Percentiles rank a stretch among this genome's conserved stretches.
phyloP scores from a whole-genome alignment of 2,329 filamentous ascomycete genomes.

The Coniochaeta sp. region DNA sequence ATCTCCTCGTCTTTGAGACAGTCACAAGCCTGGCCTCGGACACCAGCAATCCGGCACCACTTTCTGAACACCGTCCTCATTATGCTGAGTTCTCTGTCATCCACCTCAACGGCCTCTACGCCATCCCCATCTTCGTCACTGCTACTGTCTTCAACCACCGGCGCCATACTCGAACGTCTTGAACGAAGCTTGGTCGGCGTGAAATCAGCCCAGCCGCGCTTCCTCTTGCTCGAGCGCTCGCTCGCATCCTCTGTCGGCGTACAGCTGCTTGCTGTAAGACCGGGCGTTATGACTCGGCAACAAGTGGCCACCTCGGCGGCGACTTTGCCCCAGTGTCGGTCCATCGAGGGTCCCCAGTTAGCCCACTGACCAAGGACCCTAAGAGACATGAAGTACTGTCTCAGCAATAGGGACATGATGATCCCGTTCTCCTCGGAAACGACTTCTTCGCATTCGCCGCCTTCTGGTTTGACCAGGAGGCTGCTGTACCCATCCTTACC shows the following conservation, averaged over 20 bases:
- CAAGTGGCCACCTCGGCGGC: conserved; percentile 51
- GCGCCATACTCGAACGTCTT: conserved; percentile 22
- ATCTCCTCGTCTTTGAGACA: conserved; percentile 52
- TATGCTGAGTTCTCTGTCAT: conserved; percentile 48
- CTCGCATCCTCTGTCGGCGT: conserved; percentile 11
- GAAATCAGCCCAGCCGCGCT: conserved; percentile 29
- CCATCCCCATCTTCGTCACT: conserved; percentile 15
- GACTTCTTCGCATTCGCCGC: conserved; percentile 69
- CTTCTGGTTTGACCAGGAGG: conserved; percentile 68
- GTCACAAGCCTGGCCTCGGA: conserved; percentile 47
- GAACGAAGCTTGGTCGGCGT: conserved; percentile 27
- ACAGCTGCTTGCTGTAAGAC: conserved; percentile 10
- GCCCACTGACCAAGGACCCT: conserved; percentile 77
- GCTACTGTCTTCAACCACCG: conserved; percentile 29
- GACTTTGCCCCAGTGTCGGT: conserved; percentile 59
- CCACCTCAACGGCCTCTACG: conserved; percentile 25
- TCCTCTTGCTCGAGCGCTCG: conserved; percentile 11
- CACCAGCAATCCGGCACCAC: conserved; percentile 64
- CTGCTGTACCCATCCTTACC: conserved; percentile 81
- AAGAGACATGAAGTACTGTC: conserved; percentile 86
- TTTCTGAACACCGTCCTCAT: conserved; percentile 63
- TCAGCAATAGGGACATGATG: conserved; percentile 76
- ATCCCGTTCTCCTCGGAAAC: conserved; percentile 83
- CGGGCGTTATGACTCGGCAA: conserved; percentile 39
- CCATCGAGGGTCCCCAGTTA: conserved; percentile 56